Conservation (phyloP, 495 filamentous ascomycete genomes). For the Schizothecium vesticola region DNA sequence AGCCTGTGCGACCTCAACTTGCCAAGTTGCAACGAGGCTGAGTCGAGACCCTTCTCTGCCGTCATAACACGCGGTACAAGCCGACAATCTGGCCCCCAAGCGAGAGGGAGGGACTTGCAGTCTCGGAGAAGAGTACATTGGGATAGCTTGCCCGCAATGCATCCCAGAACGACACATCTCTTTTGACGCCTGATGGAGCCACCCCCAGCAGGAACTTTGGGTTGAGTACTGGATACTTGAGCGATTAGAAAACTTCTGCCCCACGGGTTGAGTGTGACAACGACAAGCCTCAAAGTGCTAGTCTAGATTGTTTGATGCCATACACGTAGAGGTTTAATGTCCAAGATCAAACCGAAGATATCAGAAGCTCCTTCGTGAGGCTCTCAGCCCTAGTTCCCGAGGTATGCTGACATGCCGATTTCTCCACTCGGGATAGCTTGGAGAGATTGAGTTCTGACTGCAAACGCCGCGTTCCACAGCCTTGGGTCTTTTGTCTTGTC, state of each 20-base stretch:
- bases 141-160: not conserved
- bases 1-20: not conserved
- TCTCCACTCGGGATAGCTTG: not conserved
- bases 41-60: not conserved
- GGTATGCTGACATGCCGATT: conserved; percentile 4
- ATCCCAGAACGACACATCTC: not conserved
- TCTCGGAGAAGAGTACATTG: not conserved
- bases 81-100: not conserved
- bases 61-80: not conserved
- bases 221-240: not conserved
- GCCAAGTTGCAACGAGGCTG: not conserved
- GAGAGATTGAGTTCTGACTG: conserved; percentile 13
- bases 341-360: not conserved
- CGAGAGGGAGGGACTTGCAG: not conserved
- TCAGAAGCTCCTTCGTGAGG: not conserved
- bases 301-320: not conserved
- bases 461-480: conserved; percentile 10
- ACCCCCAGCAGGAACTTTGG: not conserved
- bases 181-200: not conserved
- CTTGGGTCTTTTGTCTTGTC: not conserved
- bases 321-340: not conserved
- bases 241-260: not conserved
- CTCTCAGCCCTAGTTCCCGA: conserved; percentile 8
- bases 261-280: not conserved
- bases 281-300: not conserved